These are phyloP conservation scores for Nitzschia palea DNA, from an alignment of 108 stramenopile species.

Conservation along the genomic window DNA sequence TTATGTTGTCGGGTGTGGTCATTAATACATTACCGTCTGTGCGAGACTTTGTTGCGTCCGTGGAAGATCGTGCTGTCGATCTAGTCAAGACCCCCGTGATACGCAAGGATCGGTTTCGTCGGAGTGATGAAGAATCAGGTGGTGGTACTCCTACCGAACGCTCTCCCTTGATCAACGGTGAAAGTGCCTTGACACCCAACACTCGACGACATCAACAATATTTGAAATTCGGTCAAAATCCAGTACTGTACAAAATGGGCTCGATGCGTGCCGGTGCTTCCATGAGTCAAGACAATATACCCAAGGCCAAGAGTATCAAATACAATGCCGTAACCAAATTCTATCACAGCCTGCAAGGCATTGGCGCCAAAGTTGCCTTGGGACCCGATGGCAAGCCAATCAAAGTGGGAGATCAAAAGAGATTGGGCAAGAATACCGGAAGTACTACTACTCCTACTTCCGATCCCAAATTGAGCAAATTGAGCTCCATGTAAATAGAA, in stretches of 20 bases:
- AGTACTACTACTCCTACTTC: not conserved
- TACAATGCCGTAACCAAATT: slow-evolving; percentile 28
- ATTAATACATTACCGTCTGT: slow-evolving; percentile 66
- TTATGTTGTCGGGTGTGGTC: slow-evolving; percentile 64
- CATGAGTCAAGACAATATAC: slow-evolving; percentile 21
- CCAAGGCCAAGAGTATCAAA: slow-evolving; percentile 25
- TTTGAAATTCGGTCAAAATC: slow-evolving; percentile 68
- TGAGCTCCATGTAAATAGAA: too few relatives aligned
- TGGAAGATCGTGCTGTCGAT: slow-evolving; percentile 68
- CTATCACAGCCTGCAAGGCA: slow-evolving; percentile 12
- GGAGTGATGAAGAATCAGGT: slow-evolving; percentile 11
- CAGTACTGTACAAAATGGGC: slow-evolving; percentile 49
- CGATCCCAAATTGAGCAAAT: not conserved
- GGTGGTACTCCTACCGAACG: slow-evolving; percentile 52
- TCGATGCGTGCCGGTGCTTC: slow-evolving; percentile 71
- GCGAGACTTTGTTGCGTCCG: slow-evolving; percentile 51
- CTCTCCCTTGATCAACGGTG: slow-evolving; percentile 34
- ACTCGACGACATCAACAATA: slow-evolving; percentile 55
- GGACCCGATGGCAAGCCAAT: slow-evolving; percentile 19
- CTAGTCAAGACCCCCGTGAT: slow-evolving; percentile 60
- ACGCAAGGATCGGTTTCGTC: slow-evolving; percentile 15
- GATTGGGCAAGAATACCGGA: not conserved
- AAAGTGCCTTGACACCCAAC: slow-evolving; percentile 16
- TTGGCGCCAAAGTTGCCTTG: not conserved
- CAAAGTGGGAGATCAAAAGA: not conserved